Base-by-base conservation (phyloP, 73 alveolate species). In the Tetrahymena elliotti region DNA sequence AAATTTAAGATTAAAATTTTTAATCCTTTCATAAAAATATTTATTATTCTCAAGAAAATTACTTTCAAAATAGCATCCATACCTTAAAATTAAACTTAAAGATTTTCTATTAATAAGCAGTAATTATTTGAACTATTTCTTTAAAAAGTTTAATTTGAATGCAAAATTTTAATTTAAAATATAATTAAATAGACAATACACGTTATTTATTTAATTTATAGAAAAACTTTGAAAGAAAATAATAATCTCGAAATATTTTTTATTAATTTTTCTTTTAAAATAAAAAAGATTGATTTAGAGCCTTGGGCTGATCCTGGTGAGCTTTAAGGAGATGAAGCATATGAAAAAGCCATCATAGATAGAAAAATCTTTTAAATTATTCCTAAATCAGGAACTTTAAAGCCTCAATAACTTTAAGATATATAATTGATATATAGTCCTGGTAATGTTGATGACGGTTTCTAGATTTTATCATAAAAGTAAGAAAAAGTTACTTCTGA, bases 291-390 rank as follows among this genome's bases (percentile, higher is more conserved):
- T 40, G 99, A 98, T 93, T 94, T 98, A 36, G 99, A 99, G 94
- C 99, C 99, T 24, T 99, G 99, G 99, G 99, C 99, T 96, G 99
- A 99, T 94, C 99, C 99, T 40, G 99, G 99, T 2, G 99, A 99
- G 94, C 99, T 99, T 47, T 95, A 99, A 38, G 98, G 98, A 36
- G 99, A 98, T 93, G 99, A 98, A 93, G 99, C 99, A 82, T 98
- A 98, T 94, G 99, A 99, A 93, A 98, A 98, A 95, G 99, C 99
- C 92, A 98, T 99, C 38, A 93, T 99, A 83, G 99, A 99, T 92
- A 98, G 97, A 84, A 97, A 98, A 82, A 98, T 98, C n/a, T 98
- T 99, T 97, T 96, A 98, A 94, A 97, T 99, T 53, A 99, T 98
- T 68, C 99, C 99, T 37, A 98, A 97, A 96, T 97, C 97, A 93